Evolutionary conservation across 202 grass and related monocot species (phyloP), one percentile per base, ranked within the genome.

Genomic region (Hordeum pubiflorum): DNA sequence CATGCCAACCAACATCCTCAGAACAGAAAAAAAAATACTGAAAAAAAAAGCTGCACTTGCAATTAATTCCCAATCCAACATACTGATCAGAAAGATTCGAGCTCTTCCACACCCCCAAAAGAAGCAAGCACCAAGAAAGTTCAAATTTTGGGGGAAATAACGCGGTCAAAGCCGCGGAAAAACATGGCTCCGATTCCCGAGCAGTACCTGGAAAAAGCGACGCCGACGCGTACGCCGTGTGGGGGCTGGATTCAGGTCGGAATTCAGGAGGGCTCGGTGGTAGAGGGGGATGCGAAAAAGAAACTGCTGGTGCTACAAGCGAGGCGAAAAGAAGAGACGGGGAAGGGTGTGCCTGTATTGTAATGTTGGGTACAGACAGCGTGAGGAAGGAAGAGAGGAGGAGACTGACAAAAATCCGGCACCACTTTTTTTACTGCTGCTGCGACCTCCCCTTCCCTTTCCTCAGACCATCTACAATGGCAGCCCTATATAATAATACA

Each of bases 321-420:
- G 48, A 52, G 15, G 48, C 48, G 48, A 69, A 73, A 63, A 31
- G 66, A 29, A 14, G 34, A 31, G 20, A 13, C 22, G 32, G 23
- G 20, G 23, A 10, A 31, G 7, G 67, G 12, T 74, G 76, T 18
- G 48, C 48, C 15, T 52, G 48, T 18, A 48, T 13, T 44, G 48
- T 20, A 57, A 7, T 85, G 43, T 86, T 75, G 69, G 69, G 60
- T 81, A 81, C 63, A 79, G 21, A 76, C 71, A 79, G 38, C 40
- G 38, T 40, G 61, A 79, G 43, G 27, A 46, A 72, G 29, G 52
- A 52, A 18, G 26, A 54, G 31, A 46, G 43, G 65, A 78, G 76
- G 65, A 78, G 76, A 81, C 81, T 81, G 86, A 77, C 82, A 88
- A 81, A 84, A 84, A 81, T 88, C 86, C 77, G 77, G 86, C 82